Conservation (phyloP, 2,329 filamentous ascomycete species). For the Exophiala sp. region DNA sequence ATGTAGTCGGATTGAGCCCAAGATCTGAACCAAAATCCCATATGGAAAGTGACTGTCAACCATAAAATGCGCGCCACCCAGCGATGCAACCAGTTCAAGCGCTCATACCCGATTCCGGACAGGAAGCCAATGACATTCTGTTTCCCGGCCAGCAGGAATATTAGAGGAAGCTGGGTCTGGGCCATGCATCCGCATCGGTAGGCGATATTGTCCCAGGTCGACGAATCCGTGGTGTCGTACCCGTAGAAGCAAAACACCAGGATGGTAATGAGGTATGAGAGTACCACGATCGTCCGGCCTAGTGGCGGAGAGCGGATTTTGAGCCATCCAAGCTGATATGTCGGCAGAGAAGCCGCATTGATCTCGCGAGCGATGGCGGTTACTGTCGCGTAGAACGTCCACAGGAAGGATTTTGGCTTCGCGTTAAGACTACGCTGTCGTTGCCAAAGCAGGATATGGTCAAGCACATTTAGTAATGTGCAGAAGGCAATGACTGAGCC, state of each 20-base stretch:
- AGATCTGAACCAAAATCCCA: conserved; percentile 52
- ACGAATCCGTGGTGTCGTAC: conserved; percentile 48
- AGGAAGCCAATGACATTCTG: conserved; percentile 52
- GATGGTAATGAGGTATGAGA: conserved; percentile 27
- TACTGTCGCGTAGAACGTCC: conserved; percentile 49
- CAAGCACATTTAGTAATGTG: conserved; percentile 41
- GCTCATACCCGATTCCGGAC: conserved; percentile 48
- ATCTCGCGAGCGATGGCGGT: conserved; percentile 55
- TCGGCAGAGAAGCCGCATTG: conserved; percentile 42
- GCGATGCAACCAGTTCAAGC: conserved; percentile 52
- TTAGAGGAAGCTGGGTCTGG: conserved; percentile 53
- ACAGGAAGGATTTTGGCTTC: conserved; percentile 51
- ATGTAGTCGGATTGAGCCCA: conserved; percentile 54
- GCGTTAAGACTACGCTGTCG: conserved; percentile 47
- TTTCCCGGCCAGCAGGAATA: conserved; percentile 55
- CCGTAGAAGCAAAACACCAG: conserved; percentile 49
- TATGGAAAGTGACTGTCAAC: conserved; percentile 53
- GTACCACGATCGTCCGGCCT: conserved; percentile 35
- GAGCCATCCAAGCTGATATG: conserved; percentile 33
- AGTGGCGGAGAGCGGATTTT: conserved; percentile 37
- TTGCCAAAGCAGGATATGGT: conserved; percentile 48
- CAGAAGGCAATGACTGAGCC: conserved; percentile 37
- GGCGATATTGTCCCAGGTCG: conserved; percentile 55
- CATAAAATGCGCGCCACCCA: conserved; percentile 52
- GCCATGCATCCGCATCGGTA: conserved; percentile 55